Conservation (phyloP, 257 asterid genomes). For the Penstemon davidsonii region DNA sequence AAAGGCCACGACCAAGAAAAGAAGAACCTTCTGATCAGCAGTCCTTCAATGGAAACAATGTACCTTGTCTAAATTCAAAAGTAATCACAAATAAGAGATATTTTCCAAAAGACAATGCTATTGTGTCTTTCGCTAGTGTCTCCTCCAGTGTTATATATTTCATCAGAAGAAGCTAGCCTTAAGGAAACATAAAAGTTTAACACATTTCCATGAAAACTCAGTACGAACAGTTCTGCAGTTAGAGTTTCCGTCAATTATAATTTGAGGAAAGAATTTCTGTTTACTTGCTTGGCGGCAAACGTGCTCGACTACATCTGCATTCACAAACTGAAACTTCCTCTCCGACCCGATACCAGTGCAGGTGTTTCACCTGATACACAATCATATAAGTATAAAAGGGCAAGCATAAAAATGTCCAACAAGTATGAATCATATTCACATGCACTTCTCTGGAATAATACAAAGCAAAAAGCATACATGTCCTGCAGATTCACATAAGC, state of each 20-base stretch:
- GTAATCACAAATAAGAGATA: too few species aligned
- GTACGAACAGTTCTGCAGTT: constrained; percentile 3
- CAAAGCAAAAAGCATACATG: constrained; percentile 18
- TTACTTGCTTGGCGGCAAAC: constrained; percentile 94
- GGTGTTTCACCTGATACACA: constrained; percentile 77
- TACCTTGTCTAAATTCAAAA: too few species aligned
- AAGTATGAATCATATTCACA: constrained; percentile 16
- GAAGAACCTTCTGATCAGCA: constrained; percentile 8
- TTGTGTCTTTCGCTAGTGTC: not conserved
- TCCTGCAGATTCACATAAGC: constrained; percentile 3
- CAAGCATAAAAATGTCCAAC: not conserved
- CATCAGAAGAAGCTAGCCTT: constrained; percentile 11
- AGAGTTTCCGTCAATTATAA: constrained; percentile 19
- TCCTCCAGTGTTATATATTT: not conserved
- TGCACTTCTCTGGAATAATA: constrained; percentile 18
- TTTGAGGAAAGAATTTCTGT: constrained; percentile 22
- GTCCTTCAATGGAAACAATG: not conserved
- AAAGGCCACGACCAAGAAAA: constrained; percentile 8
- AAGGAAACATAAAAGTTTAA: constrained; percentile 5
- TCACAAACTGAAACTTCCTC: constrained; percentile 80
- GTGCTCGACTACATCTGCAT: constrained; percentile 92
- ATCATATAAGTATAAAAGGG: constrained; percentile 19
- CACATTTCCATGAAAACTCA: not conserved
- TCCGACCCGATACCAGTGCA: constrained; percentile 90
- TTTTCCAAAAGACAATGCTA: not conserved